Base-by-base conservation (phyloP, 306 rosid species). In the Canavalia ensiformis region DNA sequence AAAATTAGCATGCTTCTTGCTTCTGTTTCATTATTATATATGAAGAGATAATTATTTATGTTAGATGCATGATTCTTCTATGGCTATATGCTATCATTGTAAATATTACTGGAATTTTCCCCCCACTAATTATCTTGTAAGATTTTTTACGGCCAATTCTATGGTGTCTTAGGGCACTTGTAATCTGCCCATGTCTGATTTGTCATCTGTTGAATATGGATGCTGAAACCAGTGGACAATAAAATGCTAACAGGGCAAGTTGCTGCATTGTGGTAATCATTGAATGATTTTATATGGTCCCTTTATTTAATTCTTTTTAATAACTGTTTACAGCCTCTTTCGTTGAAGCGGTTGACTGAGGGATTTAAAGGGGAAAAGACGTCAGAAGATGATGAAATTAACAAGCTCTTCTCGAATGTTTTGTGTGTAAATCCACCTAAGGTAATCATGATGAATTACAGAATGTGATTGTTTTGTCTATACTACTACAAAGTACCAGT, bases 351-450 rank as follows among this genome's bases (percentile, higher is more conserved):
- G 65, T 91, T 92, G 84, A 86, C 96, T 3, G 94, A 89, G 79
- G 97, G 96, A 78, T 88, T 93, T 28, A 91, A 92, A 83, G 93
- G 80, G 42, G 85, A 88, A 18, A 93, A 90, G 88, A 89, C 90
- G 83, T 82, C 93, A 3, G 97, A 90, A 50, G 93, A 91, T 52
- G 84, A 76, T 45, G 92, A 92, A 82, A 89, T 95, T 80, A 86
- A 73, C 77, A 93, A 91, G 89, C 93, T 95, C 71, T 95, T 95
- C 83, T 85, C 92, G 25, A 95, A 95, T 88, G 91, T 89, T 74
- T 72, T 95, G 84, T 84, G 83, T 80, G 12, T 95, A 51, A 62
- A 88, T 80, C 98, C 91, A 62, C 99, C 99, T 0, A 93, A 95
- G 97, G 99, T 93, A 86, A 52, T 33, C 29, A 12, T 56, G 64